phyloP scores from a whole-genome alignment of 2,329 filamentous ascomycete species.

The Dothideomycetes sp. region DNA sequence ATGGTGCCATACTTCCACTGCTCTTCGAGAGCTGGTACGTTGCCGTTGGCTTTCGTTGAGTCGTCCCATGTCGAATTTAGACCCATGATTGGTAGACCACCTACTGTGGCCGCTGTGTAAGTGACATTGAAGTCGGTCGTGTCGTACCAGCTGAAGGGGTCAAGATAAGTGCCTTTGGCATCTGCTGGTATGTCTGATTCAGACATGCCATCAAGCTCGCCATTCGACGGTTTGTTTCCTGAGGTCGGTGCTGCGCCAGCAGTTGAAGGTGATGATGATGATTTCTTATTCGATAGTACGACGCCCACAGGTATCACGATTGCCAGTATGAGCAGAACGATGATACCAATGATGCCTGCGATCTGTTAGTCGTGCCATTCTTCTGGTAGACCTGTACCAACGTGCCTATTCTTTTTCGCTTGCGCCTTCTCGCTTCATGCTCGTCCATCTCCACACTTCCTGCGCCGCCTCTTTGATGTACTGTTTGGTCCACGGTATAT shows the following conservation, averaged over 20 bases:
- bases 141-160: slow-evolving; percentile 87
- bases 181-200: slow-evolving; percentile 39
- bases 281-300: slow-evolving; percentile 35
- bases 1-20: slow-evolving; percentile 68
- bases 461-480: slow-evolving; percentile 34
- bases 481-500: slow-evolving; percentile 30
- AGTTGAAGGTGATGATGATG: slow-evolving; percentile 18
- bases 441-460: slow-evolving; percentile 24
- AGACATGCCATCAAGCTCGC: slow-evolving; percentile 37
- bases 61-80: slow-evolving; percentile 82
- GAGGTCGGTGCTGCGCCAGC: slow-evolving; percentile 15
- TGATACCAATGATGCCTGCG: slow-evolving; percentile 20
- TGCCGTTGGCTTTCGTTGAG: slow-evolving; percentile 63
- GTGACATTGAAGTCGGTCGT: slow-evolving; percentile 89
- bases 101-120: slow-evolving; percentile 76
- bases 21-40: slow-evolving; percentile 69
- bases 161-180: slow-evolving; percentile 67
- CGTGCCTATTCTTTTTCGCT: slow-evolving; percentile 53
- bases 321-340: slow-evolving; percentile 35
- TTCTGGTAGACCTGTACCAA: slow-evolving; percentile 4
- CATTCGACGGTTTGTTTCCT: slow-evolving; percentile 31
- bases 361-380: slow-evolving; percentile 15
- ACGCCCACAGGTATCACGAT: slow-evolving; percentile 41
- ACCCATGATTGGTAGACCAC: slow-evolving; percentile 84
- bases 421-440: slow-evolving; percentile 33